Evolutionary conservation across 345 rosid species (phyloP), one percentile per base, ranked within the genome.

Genomic region (Salix brachista): DNA sequence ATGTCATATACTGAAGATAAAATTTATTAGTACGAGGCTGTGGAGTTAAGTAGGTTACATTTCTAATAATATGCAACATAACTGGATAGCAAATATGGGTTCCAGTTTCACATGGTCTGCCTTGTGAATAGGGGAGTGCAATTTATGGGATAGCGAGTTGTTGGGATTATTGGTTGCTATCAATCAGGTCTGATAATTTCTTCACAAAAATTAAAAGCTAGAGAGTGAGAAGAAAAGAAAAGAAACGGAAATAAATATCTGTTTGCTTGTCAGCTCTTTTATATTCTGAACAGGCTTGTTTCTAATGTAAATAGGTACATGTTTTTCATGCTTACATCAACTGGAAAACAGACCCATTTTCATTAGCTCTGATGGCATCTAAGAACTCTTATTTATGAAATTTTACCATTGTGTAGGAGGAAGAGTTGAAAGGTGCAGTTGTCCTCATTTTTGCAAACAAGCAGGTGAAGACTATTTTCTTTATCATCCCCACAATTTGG

Each of bases 371-470:
- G 34, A 65, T 18, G 37, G 23, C 4, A 65, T 34, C 42, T 65
- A 14, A 10, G 62, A 46, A 46, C 32, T 65, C 4, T 19, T 8
- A 66, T 64, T 6, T 39, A 64, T 34, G 65, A 46, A 12, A 50
- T 17, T 75, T 18, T 21, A 52, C 21, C 23, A 46, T 14, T 72
- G 42, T 32, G 39, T 76, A 88, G 89, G 91, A 88, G 81, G 91
- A 88, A 74, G 89, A 84, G 75, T 54, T 88, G 73, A 88, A 80
- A 83, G 89, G 89, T 52, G 89, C 91, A 4, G 72, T 81, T 73
- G 89, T 83, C 75, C 84, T 88, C 75, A 86, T 88, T 41, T 88
- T 86, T 77, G 91, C 91, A 56, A 88, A 88, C 79, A 88, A 88
- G 78, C 91, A 88, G 91, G 89, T 88, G 26, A 69, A 80, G 79